A percentile compares a stretch with the other conserved stretches of the same genome.
Evolutionary conservation across 169 alveolate species (phyloP).

Genomic region (Eimeria necatrix): DNA sequence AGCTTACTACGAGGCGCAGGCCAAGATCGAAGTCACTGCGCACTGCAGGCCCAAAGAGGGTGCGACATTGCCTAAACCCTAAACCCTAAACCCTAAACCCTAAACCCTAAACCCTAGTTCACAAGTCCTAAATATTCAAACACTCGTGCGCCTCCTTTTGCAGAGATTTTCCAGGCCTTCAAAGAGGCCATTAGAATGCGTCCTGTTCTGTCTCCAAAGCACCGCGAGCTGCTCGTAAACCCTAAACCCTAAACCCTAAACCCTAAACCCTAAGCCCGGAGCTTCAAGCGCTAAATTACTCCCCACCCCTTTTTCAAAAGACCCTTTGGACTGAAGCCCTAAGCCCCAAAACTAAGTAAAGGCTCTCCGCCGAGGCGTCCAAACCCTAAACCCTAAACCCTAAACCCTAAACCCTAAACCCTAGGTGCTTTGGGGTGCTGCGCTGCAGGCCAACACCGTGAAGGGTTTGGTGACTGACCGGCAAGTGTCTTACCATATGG

Average conservation of each 20-base stretch:
- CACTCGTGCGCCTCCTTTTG: neutral
- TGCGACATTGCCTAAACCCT: neutral
- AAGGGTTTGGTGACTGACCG: slow-evolving; percentile 13
- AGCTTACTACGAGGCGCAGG: slow-evolving; percentile 2
- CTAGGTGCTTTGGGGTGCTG: neutral
- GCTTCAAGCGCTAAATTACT: neutral
- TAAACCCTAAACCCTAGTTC: neutral
- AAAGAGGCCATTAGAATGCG: slow-evolving; percentile 6
- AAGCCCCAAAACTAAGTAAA: no score
- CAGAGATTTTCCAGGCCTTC: slow-evolving; percentile 35
- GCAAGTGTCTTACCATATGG: neutral
- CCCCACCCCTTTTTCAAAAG: neutral
- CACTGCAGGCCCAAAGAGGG: slow-evolving; percentile 61
- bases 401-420: slow-evolving; percentile 42
- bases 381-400: neutral
- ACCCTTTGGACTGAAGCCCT: neutral
- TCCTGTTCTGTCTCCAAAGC: slow-evolving; percentile 12
- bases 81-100: neutral
- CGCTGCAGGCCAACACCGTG: slow-evolving; percentile 10
- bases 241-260: slow-evolving; percentile 53
- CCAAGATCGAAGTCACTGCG: slow-evolving; percentile 34
- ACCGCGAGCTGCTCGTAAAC: slow-evolving; percentile 26
- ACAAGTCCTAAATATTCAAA: neutral
- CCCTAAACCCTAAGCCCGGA: slow-evolving; percentile 55
- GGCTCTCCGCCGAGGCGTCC: neutral